These are phyloP conservation scores for Backusella parvicylindrica DNA, from an alignment of 192 early-diverging fungal genomes.

Conservation along the genomic window DNA sequence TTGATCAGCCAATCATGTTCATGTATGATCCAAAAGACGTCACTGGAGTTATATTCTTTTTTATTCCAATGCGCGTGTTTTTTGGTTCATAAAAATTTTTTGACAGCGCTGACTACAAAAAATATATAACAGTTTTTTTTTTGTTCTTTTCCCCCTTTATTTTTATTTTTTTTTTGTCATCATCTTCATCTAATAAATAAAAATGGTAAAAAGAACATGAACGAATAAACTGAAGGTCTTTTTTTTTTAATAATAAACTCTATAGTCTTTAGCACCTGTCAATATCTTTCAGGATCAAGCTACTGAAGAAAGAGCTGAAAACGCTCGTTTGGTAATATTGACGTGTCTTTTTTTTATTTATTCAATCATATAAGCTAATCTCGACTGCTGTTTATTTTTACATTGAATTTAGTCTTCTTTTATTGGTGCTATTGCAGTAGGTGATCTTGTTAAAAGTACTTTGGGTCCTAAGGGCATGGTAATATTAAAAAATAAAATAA, in stretches of 20 bases:
- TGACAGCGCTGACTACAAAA: not conserved
- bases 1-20: not conserved
- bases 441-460: slow-evolving; percentile 96
- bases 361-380: not conserved
- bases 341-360: not conserved
- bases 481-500: slow-evolving; percentile 18
- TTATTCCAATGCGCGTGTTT: not conserved
- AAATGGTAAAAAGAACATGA: not conserved
- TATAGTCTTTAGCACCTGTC: slow-evolving; percentile 68
- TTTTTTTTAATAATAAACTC: not conserved
- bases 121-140: not conserved
- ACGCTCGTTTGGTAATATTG: slow-evolving; percentile 87
- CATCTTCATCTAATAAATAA: slow-evolving; percentile 9
- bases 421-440: slow-evolving; percentile 98
- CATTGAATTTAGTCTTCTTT: slow-evolving; percentile 69
- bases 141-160: not conserved
- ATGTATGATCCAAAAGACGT: not conserved
- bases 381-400: not conserved
- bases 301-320: slow-evolving; percentile 95
- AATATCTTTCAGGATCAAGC: slow-evolving; percentile 95
- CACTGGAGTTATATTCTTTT: not conserved
- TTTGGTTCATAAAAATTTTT: not conserved
- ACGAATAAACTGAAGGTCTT: not conserved
- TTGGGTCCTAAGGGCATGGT: slow-evolving; percentile 99
- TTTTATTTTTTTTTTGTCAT: not conserved